These are phyloP conservation scores for Amaranthus tricolor DNA, from an alignment of 179 eudicot genomes.

Conservation along the genomic window DNA sequence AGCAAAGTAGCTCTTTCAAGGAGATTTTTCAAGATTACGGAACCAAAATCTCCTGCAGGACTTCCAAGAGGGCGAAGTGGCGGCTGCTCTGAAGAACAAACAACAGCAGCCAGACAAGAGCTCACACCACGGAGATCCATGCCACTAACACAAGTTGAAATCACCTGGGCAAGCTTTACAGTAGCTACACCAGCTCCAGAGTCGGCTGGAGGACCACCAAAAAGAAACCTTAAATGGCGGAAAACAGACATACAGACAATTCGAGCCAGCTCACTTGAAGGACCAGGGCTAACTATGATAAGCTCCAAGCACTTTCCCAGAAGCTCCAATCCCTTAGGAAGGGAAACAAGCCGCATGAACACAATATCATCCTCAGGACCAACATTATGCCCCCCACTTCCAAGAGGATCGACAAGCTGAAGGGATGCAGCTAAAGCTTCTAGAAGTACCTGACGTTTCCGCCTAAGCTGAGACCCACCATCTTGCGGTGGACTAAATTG, in stretches of 20 bases:
- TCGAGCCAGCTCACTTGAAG: constrained; percentile 60
- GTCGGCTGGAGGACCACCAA: constrained; percentile 60
- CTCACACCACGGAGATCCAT: constrained; percentile 76
- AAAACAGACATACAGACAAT: constrained; percentile 78
- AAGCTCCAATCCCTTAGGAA: constrained; percentile 68
- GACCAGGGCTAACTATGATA: constrained; percentile 43
- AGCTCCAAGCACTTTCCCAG: constrained; percentile 48
- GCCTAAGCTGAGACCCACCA: constrained; percentile 57
- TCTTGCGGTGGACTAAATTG: constrained; percentile 64
- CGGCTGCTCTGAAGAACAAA: constrained; percentile 77
- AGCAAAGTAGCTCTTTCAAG: constrained; percentile 61
- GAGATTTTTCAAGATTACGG: constrained; percentile 51
- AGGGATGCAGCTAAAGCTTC: constrained; percentile 71
- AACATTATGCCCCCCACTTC: constrained; percentile 48
- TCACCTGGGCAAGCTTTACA: constrained; percentile 40
- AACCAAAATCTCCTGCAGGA: constrained; percentile 67
- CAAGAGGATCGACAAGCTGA: constrained; percentile 75
- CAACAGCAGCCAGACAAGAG: constrained; percentile 84
- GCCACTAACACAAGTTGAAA: constrained; percentile 46
- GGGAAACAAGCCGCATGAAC: constrained; percentile 53
- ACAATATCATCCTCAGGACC: constrained; percentile 64
- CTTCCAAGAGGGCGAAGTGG: constrained; percentile 80
- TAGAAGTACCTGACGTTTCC: constrained; percentile 50
- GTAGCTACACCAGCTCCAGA: constrained; percentile 37
- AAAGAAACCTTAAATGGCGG: constrained; percentile 67